Evolutionary conservation across 768 basidiomycete species (phyloP).

Genomic region (Pleurotus tuoliensis): DNA sequence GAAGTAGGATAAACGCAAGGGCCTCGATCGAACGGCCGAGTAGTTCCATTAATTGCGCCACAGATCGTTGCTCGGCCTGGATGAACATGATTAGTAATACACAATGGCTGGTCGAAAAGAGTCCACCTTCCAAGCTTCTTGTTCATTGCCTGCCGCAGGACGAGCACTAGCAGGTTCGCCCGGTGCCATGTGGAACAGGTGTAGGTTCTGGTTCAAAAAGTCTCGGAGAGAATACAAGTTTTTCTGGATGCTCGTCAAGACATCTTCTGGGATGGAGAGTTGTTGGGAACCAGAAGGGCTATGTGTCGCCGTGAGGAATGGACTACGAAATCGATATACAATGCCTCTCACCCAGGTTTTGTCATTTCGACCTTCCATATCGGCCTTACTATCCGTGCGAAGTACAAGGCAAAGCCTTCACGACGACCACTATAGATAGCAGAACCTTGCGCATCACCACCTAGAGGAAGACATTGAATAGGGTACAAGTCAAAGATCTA

Average conservation of each 20-base stretch:
- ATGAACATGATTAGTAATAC: conserved; percentile 11
- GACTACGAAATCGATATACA: conserved; percentile 1
- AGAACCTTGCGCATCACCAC: conserved; percentile 60
- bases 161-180: conserved; percentile 62
- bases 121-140: conserved; percentile 85
- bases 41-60: conserved; percentile 71
- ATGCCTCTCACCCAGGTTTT: conserved; percentile 43
- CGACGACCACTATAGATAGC: conserved; percentile 83
- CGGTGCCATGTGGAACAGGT: conserved; percentile 74
- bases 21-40: conserved; percentile 89
- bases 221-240: conserved; percentile 76
- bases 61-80: conserved; percentile 79
- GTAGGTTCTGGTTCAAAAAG: conserved; percentile 76
- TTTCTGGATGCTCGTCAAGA: conserved; percentile 69
- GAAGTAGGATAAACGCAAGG: conserved; percentile 85
- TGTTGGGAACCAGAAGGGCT: conserved; percentile 46
- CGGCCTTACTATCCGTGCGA: conserved; percentile 80
- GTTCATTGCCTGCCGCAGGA: conserved; percentile 57
- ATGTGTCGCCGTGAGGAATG: neutral
- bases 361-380: conserved; percentile 87
- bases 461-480: conserved; percentile 24
- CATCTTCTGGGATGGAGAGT: conserved; percentile 59
- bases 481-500: neutral
- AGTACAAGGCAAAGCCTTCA: conserved; percentile 84
- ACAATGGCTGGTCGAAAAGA: neutral